Percentiles rank a stretch among this genome's conserved stretches.
Conservation (phyloP, 805 yeast genomes). For the Teunomyces pallodes region DNA sequence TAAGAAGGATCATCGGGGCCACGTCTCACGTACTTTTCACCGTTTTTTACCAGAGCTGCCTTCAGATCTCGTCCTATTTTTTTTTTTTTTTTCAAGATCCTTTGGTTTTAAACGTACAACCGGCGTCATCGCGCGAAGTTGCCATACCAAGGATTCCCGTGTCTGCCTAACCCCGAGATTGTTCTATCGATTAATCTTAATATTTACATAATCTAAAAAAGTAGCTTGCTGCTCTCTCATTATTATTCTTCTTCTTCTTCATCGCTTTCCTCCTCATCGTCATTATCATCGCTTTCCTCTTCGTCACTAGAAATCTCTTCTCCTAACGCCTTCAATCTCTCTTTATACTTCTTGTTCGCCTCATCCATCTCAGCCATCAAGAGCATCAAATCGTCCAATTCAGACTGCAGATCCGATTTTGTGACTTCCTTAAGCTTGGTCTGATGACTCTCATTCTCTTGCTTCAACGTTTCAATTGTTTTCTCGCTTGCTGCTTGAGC, state of each 20-base stretch:
- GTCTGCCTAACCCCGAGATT: not conserved
- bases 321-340: conserved; percentile 49
- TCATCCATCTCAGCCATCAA: conserved; percentile 78
- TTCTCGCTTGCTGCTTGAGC: not conserved
- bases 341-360: conserved; percentile 55
- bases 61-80: not conserved
- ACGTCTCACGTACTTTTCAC: not conserved
- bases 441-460: conserved; percentile 3
- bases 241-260: conserved; percentile 30
- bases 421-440: conserved; percentile 4
- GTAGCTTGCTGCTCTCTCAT: too few species aligned
- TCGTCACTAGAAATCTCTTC: conserved; percentile 69
- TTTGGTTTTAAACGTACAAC: not conserved
- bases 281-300: conserved; percentile 64
- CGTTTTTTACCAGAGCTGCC: not conserved
- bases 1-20: conserved; percentile 52
- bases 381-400: conserved; percentile 72
- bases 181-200: too few species aligned
- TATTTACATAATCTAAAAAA: too few species aligned
- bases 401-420: conserved; percentile 45
- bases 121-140: not conserved
- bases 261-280: conserved; percentile 57
- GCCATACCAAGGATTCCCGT: too few species aligned
- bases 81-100: too few species aligned
- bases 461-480: conserved; percentile 8